Base-by-base conservation (phyloP, 2,329 filamentous ascomycete species). In the Pseudogymnoascus sp. region DNA sequence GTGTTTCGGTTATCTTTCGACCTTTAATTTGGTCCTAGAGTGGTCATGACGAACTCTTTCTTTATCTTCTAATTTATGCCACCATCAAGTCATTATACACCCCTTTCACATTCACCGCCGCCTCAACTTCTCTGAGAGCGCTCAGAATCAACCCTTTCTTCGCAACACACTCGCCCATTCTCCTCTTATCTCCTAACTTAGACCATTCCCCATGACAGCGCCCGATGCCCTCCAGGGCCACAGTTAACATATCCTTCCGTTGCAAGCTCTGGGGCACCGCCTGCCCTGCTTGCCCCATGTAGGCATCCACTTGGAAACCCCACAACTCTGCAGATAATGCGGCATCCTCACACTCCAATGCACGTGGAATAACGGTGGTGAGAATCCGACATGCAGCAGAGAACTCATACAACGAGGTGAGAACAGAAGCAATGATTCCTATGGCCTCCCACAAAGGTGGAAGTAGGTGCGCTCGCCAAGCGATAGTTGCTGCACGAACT, bases 131-230 rank as follows among this genome's bases (percentile, higher is more conserved):
- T 2, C 82, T 85, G 24, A 82, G 76, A 64, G 85, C 75, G 69
- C 82, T 81, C 72, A 86, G 83, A 59, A 89, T 78, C n/a, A 82
- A 82, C 8, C 84, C 82, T 73, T 88, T 89, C 75, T 89, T 89
- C 53, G 83, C 82, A 72, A 89, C 76, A 26, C 59, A 60, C 59
- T 26, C 59, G 22, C 59, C 69, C 76, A 86, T 83, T 68, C 87
- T 83, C 66, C 84, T 83, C 70, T 87, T 72, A 73, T 88, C 84
- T 67, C 85, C 81, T 11, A 86, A 75, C 61, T 78, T 78, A 62
- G 82, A 81, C 69, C 81, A 89, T 65, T 82, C 82, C 62, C 76
- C 74, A 67, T 79, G 81, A 8, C 81, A 78, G 62, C 73, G 77
- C 63, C 82, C 81, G 41, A 82, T 74, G 63, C 79, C 78, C 19